phyloP scores from a whole-genome alignment of 208 protist genomes.

The Crithidia fasciculata region DNA sequence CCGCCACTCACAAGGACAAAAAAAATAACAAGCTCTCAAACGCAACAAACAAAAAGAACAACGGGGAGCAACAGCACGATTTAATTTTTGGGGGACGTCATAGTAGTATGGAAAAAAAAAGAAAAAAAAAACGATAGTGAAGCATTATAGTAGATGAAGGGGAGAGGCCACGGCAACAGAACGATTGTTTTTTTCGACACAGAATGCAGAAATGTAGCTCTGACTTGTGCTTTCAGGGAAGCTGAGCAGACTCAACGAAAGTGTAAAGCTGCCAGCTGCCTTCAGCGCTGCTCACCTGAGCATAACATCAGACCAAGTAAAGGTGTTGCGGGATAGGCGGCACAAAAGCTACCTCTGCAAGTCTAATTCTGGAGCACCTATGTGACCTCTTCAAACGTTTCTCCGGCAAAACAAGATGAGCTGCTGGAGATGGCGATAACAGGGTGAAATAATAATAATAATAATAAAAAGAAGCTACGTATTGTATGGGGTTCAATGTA shows the following conservation, averaged over 20 bases:
- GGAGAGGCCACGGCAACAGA: background rate
- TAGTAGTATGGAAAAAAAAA: background rate
- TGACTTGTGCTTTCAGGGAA: too few species aligned
- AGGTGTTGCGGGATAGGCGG: too few species aligned
- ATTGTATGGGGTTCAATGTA: too few species aligned
- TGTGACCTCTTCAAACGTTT: background rate
- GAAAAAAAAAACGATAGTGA: constrained; percentile 35
- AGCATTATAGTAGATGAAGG: constrained; percentile 15
- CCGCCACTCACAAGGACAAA: too few species aligned
- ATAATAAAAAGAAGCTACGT: constrained; percentile 11
- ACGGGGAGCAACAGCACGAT: background rate
- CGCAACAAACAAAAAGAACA: background rate
- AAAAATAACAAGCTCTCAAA: too few species aligned
- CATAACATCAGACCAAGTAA: too few species aligned
- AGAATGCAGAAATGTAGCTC: too few species aligned
- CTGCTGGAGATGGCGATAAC: constrained; percentile 6
- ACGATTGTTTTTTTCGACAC: background rate
- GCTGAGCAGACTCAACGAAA: too few species aligned
- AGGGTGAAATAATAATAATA: background rate
- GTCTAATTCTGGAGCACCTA: background rate
- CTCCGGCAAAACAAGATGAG: background rate
- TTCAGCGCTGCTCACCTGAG: too few species aligned
- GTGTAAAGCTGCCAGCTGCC: too few species aligned
- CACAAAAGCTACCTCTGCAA: background rate
- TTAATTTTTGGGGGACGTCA: background rate